Evolutionary conservation across 2,329 filamentous ascomycete genomes (phyloP).

Genomic region (Colletotrichum nymphaeae): DNA sequence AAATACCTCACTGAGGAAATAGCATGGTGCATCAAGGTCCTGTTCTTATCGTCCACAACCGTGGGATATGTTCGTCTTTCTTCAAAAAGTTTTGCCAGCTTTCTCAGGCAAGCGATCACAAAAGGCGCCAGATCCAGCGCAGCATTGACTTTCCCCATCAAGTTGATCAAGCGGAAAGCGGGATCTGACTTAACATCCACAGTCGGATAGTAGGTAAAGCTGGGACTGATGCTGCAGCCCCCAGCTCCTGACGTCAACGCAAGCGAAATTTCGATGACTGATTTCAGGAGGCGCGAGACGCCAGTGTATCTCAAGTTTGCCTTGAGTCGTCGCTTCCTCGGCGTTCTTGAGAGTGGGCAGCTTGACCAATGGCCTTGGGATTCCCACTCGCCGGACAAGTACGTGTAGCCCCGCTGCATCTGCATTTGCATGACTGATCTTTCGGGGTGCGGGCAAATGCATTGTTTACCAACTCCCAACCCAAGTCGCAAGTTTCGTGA

Average conservation of each 20-base stretch:
- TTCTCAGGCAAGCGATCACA: too few species aligned
- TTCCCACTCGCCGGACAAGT: neutral
- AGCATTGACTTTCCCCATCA: too few species aligned
- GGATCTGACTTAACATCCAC: neutral
- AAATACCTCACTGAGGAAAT: neutral
- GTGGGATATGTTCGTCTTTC: neutral
- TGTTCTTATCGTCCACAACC: fast-evolving
- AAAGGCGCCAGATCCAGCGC: too few species aligned
- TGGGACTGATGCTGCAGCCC: neutral
- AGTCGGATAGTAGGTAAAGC: neutral
- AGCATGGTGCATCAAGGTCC: neutral
- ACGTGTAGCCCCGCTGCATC: neutral
- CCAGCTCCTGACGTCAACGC: neutral
- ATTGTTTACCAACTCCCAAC: neutral
- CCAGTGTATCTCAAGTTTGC: neutral
- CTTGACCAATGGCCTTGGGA: neutral
- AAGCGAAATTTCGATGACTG: neutral
- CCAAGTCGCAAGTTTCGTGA: neutral
- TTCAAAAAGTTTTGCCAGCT: neutral
- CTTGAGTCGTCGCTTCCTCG: neutral
- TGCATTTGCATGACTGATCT: neutral
- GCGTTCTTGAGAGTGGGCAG: neutral
- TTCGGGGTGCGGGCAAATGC: neutral
- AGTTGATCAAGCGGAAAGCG: neutral
- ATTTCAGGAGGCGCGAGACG: neutral